Percentiles rank a stretch among this genome's conserved stretches.
Evolutionary conservation across 1,139 yeast species (phyloP).

Genomic region (Suhomyces taliae): DNA sequence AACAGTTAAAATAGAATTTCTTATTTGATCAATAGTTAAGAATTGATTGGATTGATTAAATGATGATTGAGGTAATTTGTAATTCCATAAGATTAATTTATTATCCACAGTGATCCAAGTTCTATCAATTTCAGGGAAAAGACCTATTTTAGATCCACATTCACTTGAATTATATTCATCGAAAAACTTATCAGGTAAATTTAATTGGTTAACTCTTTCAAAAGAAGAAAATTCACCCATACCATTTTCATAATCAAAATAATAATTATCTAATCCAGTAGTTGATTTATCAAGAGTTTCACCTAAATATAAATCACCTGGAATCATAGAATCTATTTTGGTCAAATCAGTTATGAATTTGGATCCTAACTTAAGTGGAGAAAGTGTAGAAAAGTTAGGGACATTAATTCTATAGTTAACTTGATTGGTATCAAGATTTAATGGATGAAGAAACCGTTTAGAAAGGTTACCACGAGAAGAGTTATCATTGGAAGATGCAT

Average conservation of each 20-base stretch:
- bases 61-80: conserved; percentile 54
- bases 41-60: conserved; percentile 59
- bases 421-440: conserved; percentile 40
- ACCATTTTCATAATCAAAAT: conserved; percentile 42
- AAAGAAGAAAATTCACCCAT: conserved; percentile 69
- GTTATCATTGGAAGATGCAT: conserved; percentile 18
- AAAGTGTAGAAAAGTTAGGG: conserved; percentile 44
- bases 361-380: conserved; percentile 45
- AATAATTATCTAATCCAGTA: conserved; percentile 46
- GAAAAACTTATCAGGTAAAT: conserved; percentile 80
- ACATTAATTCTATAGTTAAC: conserved; percentile 46
- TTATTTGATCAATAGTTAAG: conserved; percentile 78
- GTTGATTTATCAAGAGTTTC: conserved; percentile 39
- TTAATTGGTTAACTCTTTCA: conserved; percentile 65
- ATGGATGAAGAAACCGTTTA: conserved; percentile 39
- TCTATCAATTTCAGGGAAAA: conserved; percentile 77
- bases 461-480: conserved; percentile 31
- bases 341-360: conserved; percentile 47
- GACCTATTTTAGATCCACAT: conserved; percentile 74
- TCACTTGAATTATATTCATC: conserved; percentile 73
- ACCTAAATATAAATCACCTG: conserved; percentile 45
- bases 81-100: conserved; percentile 82
- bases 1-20: conserved; percentile 75
- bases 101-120: conserved; percentile 89
- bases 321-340: conserved; percentile 47